Evolutionary conservation across 225 moss, liverwort and hornwort species (phyloP), one percentile per base, ranked within the genome.

Genomic region (Ulota crispa): DNA sequence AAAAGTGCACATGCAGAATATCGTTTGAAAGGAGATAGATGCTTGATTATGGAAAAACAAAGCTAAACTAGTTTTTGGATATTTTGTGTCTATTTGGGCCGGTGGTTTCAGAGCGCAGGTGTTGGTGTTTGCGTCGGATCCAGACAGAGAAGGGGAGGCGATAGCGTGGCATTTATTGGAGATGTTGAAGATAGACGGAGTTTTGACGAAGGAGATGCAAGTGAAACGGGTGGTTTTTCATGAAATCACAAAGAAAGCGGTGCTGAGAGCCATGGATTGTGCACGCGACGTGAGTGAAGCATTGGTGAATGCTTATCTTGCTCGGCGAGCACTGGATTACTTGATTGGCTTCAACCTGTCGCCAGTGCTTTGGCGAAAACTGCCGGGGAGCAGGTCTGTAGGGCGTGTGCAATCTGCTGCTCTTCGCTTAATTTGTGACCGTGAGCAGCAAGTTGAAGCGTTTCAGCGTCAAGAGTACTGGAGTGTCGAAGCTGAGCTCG

Each of bases 91-190:
- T 75, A 20, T 37, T 26, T 23, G 72, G 69, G 41, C 18, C 18
- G 50, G 16, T 50, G 45, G 52, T 30, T 75, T 64, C 86, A 99
- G 98, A 78, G 94, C 94, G n/a, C 82, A 88, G 81, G 92, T 85
- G 75, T 81, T 96, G 78, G 85, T 94, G 64, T 85, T 99, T 75
- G 98, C 98, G 24, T 99, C 98, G 23, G 98, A 99, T 69, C 98
- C 98, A 30, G 98, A 99, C 79, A 92, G 98, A 69, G 98, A 99
- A 89, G 98, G 98, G 27, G 98, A 99, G 84, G 98, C 98, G 31
- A 99, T 99, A 55, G 98, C 98, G 26, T 99, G 98, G 98, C 98
- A 99, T 81, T 89, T 96, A 36, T 79, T 95, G 21, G 98, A 99
- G 82, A 93, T 99, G 92, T 67, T 99, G 83, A 89, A 85, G 50